Evolutionary conservation across 345 rosid species (phyloP).

Genomic region (Arabidopsis suecica): DNA sequence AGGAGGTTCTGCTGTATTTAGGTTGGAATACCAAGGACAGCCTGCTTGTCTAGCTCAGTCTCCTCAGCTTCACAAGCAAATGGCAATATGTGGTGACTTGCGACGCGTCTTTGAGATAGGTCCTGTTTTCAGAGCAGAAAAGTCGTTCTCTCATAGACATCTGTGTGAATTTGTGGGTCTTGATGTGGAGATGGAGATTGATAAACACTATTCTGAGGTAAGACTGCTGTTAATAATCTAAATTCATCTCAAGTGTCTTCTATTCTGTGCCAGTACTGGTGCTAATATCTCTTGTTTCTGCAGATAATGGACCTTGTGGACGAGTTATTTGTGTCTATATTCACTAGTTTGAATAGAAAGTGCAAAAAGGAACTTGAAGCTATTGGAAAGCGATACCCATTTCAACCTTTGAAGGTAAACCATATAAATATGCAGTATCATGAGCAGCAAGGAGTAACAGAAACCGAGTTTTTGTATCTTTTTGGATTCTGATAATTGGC

Average conservation of each 20-base stretch:
- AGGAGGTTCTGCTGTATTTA: slow-evolving; percentile 96
- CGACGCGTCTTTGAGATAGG: slow-evolving; percentile 84
- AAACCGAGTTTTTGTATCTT: not conserved
- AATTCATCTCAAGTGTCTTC: not conserved
- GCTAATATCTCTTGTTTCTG: slow-evolving; percentile 13
- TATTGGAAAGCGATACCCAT: slow-evolving; percentile 71
- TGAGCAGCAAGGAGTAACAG: too few species aligned
- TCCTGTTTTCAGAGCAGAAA: slow-evolving; percentile 91
- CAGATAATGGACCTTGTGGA: slow-evolving; percentile 81
- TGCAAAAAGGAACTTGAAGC: slow-evolving; percentile 78
- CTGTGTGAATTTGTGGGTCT: slow-evolving; percentile 90
- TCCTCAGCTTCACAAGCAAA: slow-evolving; percentile 95
- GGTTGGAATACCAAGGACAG: slow-evolving; percentile 85
- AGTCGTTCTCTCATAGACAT: slow-evolving; percentile 88
- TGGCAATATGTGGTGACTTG: slow-evolving; percentile 82
- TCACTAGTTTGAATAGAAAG: slow-evolving; percentile 62
- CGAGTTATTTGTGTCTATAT: slow-evolving; percentile 63
- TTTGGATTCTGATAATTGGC: slow-evolving; percentile 13
- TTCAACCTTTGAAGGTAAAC: slow-evolving; percentile 78
- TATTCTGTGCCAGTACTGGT: not conserved
- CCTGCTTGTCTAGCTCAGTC: slow-evolving; percentile 94
- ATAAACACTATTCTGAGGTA: slow-evolving; percentile 53
- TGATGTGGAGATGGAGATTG: slow-evolving; percentile 86
- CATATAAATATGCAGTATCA: not conserved
- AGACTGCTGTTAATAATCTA: not conserved